These are phyloP conservation scores for Hansenula lynferdii DNA, from an alignment of 1,139 yeast species.

Conservation along the genomic window DNA sequence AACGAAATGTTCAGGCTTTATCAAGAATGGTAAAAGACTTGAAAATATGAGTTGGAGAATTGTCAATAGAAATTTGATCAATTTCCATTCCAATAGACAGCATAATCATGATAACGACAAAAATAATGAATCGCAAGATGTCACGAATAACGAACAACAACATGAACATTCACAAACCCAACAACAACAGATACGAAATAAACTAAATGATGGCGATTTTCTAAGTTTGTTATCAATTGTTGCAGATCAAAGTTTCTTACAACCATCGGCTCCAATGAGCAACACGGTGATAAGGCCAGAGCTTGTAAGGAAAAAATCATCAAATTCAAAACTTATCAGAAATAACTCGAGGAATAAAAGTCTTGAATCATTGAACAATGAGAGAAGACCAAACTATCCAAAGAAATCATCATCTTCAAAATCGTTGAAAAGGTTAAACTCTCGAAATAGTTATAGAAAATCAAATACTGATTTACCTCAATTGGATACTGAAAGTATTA, in stretches of 20 bases:
- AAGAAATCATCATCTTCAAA: slow-evolving; percentile 21
- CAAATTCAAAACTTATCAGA: slow-evolving; percentile 12
- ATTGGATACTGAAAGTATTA: too few relatives aligned
- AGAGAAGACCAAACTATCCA: slow-evolving; percentile 12
- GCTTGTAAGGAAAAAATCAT: slow-evolving; percentile 16
- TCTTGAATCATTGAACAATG: slow-evolving; percentile 3
- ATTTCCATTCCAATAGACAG: slow-evolving; percentile 12
- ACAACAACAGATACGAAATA: slow-evolving; percentile 11
- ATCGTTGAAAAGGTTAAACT: slow-evolving; percentile 14
- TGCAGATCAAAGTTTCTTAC: slow-evolving; percentile 14
- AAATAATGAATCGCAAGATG: neutral
- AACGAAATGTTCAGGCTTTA: slow-evolving; percentile 46
- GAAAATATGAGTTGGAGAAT: slow-evolving; percentile 59
- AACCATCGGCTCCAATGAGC: too few relatives aligned
- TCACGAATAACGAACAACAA: neutral
- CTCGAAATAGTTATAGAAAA: slow-evolving; percentile 7
- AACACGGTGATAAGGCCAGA: slow-evolving; percentile 18
- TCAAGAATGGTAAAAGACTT: slow-evolving; percentile 48
- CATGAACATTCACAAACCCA: slow-evolving; percentile 4
- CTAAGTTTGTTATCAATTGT: slow-evolving; percentile 22
- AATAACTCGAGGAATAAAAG: slow-evolving; percentile 10
- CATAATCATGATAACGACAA: slow-evolving; percentile 7
- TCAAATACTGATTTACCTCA: slow-evolving; percentile 11
- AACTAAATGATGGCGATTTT: slow-evolving; percentile 21
- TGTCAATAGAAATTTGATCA: slow-evolving; percentile 42